Evolutionary conservation across 495 filamentous ascomycete species (phyloP), one percentile per base, ranked within the genome.

Genomic region (Hypoxylon cercidicola): DNA sequence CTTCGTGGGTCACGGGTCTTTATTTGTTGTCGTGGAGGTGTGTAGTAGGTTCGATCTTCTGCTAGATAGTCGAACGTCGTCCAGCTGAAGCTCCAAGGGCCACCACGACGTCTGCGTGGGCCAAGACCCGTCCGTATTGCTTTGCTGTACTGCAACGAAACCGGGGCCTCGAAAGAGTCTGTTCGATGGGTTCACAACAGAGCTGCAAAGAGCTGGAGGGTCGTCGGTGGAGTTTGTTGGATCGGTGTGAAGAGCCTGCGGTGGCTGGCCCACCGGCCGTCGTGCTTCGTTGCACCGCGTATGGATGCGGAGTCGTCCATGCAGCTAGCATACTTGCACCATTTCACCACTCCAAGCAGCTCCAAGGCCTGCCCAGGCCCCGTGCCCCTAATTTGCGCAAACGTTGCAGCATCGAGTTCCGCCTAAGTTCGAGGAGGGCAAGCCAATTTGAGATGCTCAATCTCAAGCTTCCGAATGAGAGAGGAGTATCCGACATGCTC

Each of bases 201-300:
- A 20, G 11, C 18, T 53, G 13, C 44, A 47, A 13, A 20, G 23
- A 20, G 20, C 57, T 48, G n/a, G 43, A 3, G 54, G 16, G 19
- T 40, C 18, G 15, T 32, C 48, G 53, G 64, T 62, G 35, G 64
- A 52, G 43, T 41, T 53, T 43, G 52, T 12, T 62, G 41, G 46
- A 41, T 67, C 54, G 53, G 64, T 62, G 51, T 62, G 51, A 62
- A 62, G 37, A 54, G 41, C 16, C 8, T 19, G 40, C 10, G 47
- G 47, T 55, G 53, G 59, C 19, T 68, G 60, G 51, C 40, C 44
- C 55, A 55, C 32, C 43, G 56, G 63, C 39, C 41, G 25, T 55
- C 21, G 46, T 54, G 64, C 19, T 48, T 47, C 32, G 53, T 67
- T 56, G 56, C 47, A 54, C 51, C 51, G 56, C 63, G 58, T 62